A percentile compares a stretch with the other conserved stretches of the same genome.
Evolutionary conservation across 306 rosid genomes (phyloP).

Genomic region (Dryas drummondii): DNA sequence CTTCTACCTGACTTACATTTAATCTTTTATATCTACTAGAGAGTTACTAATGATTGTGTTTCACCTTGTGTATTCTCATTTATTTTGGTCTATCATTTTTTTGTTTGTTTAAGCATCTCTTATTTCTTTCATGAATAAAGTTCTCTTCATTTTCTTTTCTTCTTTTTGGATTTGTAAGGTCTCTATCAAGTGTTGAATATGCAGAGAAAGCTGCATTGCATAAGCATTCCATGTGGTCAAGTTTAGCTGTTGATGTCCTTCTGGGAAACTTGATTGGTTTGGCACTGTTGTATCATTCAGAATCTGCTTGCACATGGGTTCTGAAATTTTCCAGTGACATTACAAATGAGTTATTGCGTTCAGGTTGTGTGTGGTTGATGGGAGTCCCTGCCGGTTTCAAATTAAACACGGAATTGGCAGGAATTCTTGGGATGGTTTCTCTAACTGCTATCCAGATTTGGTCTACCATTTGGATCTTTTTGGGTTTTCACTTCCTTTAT

Average conservation of each 20-base stretch:
- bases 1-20: neutral
- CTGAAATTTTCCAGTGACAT: slow-evolving; percentile 56
- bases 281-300: slow-evolving; percentile 61
- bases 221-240: slow-evolving; percentile 86
- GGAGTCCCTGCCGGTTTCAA: slow-evolving; percentile 97
- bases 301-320: slow-evolving; percentile 46
- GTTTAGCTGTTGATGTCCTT: slow-evolving; percentile 68
- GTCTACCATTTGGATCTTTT: slow-evolving; percentile 85
- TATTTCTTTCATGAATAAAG: slow-evolving; percentile 15
- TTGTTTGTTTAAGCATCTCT: slow-evolving; percentile 20
- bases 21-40: neutral
- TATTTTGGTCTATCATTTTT: slow-evolving; percentile 13
- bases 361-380: slow-evolving; percentile 97
- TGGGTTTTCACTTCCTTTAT: slow-evolving; percentile 52
- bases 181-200: slow-evolving; percentile 71
- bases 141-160: slow-evolving; percentile 19
- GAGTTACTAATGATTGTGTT: neutral
- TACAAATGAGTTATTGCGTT: slow-evolving; percentile 71
- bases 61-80: neutral
- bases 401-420: slow-evolving; percentile 84
- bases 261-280: slow-evolving; percentile 82
- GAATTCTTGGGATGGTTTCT: slow-evolving; percentile 78
- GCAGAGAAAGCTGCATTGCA: slow-evolving; percentile 81
- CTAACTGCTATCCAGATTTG: slow-evolving; percentile 86
- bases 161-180: slow-evolving; percentile 43